Base-by-base conservation (phyloP, 2,329 filamentous ascomycete species). In the Fusarium pseudocircinatum region DNA sequence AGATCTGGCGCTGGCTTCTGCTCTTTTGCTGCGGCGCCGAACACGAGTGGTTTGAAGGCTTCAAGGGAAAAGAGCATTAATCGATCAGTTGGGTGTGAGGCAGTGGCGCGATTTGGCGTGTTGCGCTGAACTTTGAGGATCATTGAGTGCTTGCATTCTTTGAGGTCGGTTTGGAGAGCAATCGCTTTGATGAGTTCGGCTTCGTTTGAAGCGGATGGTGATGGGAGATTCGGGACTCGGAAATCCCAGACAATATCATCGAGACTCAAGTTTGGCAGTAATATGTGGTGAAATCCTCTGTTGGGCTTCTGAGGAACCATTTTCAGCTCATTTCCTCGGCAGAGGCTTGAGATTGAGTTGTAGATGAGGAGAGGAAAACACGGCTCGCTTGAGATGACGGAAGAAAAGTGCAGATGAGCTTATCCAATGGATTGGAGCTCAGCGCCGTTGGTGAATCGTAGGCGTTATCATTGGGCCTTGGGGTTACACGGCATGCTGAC, bases 21-120 rank as follows among this genome's bases (percentile, higher is more conserved):
- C 2, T 60, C 46, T n/a, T 34, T 60, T 1, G 58, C 36, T 24
- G 24, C 56, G 18, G 58, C 22, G 24, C 34, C 46, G 10, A 30
- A 15, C 12, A 60, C 36, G 10, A 60, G 58, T 1, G 58, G 28
- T 4, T 4, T 30, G 8, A 60, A 60, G 10, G 46, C 14, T 15
- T 42, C 46, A 2, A 60, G 12, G 0, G 58, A 42, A 4, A 60
- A 30, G 6, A 60, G 10, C 18, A 60, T n/a, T 12, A 53, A 22
- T 3, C 4, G 18, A 3, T 42, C 46, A 0, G n/a, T 11, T 1
- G 28, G 7, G 1, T 60, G 8, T 2, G 16, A 1, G 14, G 43
- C 16, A 6, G n/a, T 60, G 22, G 57, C 57, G 10, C 57, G 57
- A 4, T 60, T 60, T 11, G 44, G 3, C 6, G 22, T 28, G 44